Conservation (phyloP, 2,329 filamentous ascomycete species). For the Sporothrix phasma region DNA sequence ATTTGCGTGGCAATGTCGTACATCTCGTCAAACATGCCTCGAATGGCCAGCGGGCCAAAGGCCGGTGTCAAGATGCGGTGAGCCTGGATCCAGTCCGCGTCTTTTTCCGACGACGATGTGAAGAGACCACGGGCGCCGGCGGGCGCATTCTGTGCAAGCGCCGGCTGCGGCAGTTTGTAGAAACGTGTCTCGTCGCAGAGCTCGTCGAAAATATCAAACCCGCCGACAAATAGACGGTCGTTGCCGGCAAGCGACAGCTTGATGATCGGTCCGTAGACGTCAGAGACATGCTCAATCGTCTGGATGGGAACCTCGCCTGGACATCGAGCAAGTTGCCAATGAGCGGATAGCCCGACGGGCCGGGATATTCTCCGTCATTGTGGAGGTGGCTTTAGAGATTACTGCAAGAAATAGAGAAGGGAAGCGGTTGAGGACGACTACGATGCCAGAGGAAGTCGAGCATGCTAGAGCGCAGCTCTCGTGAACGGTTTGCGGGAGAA, state of each 20-base stretch:
- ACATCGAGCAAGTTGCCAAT: constrained; percentile 20
- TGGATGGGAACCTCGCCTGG: constrained; percentile 16
- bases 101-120: constrained; percentile 26
- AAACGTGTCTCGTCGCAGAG: constrained; percentile 21
- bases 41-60: constrained; percentile 59
- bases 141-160: not conserved
- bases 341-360: constrained; percentile 18
- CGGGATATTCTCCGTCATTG: constrained; percentile 24
- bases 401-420: not conserved
- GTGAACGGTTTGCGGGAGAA: not conserved
- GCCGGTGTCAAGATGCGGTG: constrained; percentile 57
- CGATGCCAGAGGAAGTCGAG: not conserved
- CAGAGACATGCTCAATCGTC: constrained; percentile 12
- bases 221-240: constrained; percentile 13
- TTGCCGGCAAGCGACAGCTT: constrained; percentile 10
- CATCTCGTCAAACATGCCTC: constrained; percentile 58
- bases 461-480: not conserved
- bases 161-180: constrained; percentile 16
- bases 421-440: not conserved
- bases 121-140: constrained; percentile 17
- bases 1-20: constrained; percentile 57
- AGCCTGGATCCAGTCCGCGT: constrained; percentile 57
- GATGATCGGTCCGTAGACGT: constrained; percentile 18
- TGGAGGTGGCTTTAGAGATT: too few species aligned
- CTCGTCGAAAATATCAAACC: constrained; percentile 19